Evolutionary conservation across 139 green algal genomes (phyloP).

Genomic region (Chlorella sp.): DNA sequence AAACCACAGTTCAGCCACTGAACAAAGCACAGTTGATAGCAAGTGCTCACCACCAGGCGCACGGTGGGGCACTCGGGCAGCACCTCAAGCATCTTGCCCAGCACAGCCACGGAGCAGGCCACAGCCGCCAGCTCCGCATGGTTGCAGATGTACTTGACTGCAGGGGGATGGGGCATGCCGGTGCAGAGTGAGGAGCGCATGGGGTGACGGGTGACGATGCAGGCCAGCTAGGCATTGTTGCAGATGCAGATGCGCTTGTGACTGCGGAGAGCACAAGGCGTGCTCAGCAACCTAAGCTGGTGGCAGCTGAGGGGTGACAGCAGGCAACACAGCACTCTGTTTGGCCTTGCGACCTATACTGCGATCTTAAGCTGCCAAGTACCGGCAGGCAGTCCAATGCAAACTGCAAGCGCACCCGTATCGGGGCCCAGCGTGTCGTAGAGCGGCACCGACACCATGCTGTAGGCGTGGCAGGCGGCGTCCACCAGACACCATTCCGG

Average conservation of each 20-base stretch:
- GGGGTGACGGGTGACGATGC: not conserved
- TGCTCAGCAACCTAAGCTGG: too few relatives aligned
- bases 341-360: too few relatives aligned
- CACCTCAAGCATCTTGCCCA: slow-evolving; percentile 77
- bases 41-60: slow-evolving; percentile 59
- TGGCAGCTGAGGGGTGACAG: too few relatives aligned
- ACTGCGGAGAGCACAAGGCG: not conserved
- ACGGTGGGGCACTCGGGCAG: slow-evolving; percentile 79
- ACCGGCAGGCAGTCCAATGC: too few relatives aligned
- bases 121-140: slow-evolving; percentile 91
- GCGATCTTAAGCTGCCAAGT: too few relatives aligned
- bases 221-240: not conserved
- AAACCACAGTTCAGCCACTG: too few relatives aligned
- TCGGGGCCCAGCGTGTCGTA: slow-evolving; percentile 98
- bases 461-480: slow-evolving; percentile 85
- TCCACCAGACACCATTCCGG: slow-evolving; percentile 94
- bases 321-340: too few relatives aligned
- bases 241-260: not conserved
- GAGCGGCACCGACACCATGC: slow-evolving; percentile 90
- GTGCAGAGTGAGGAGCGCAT: too few relatives aligned
- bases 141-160: slow-evolving; percentile 93
- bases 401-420: slow-evolving; percentile 15
- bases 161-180: too few relatives aligned
- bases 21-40: not conserved
- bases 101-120: slow-evolving; percentile 70